phyloP scores from a whole-genome alignment of 2,329 filamentous ascomycete species.

The Scleromitrula shiraiana region DNA sequence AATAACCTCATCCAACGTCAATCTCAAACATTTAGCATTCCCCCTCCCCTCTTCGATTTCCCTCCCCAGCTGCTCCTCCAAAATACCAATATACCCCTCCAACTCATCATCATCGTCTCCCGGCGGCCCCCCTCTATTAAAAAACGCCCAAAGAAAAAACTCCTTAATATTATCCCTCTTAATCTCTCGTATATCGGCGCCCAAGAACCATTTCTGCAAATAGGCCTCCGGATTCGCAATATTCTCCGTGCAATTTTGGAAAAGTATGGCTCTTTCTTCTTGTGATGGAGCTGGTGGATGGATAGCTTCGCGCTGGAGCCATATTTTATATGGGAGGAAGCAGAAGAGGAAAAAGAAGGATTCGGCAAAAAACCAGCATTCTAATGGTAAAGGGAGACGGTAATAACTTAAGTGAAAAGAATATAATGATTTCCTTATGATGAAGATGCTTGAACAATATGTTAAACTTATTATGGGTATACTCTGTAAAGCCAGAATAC shows the following conservation, averaged over 20 bases:
- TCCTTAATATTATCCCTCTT: slow-evolving; percentile 51
- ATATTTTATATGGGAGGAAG: slow-evolving; percentile 43
- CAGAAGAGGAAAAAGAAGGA: slow-evolving; percentile 44
- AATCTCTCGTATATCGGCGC: slow-evolving; percentile 43
- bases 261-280: slow-evolving; percentile 41
- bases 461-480: slow-evolving; percentile 42
- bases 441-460: slow-evolving; percentile 34
- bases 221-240: slow-evolving; percentile 46
- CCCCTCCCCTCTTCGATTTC: slow-evolving; percentile 44
- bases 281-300: slow-evolving; percentile 40
- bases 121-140: slow-evolving; percentile 38
- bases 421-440: slow-evolving; percentile 30
- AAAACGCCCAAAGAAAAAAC: slow-evolving; percentile 54
- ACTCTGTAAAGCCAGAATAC: slow-evolving; percentile 40
- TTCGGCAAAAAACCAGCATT: slow-evolving; percentile 42
- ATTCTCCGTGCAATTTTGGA: slow-evolving; percentile 41
- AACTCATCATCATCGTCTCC: slow-evolving; percentile 44
- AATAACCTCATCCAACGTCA: slow-evolving; percentile 50
- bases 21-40: slow-evolving; percentile 42
- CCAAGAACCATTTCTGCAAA: slow-evolving; percentile 50
- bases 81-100: slow-evolving; percentile 43
- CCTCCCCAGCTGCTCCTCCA: slow-evolving; percentile 43
- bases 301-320: slow-evolving; percentile 42
- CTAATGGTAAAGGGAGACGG: slow-evolving; percentile 23
- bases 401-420: slow-evolving; percentile 25